A percentile compares a stretch with the other conserved stretches of the same genome.
Evolutionary conservation across 208 protist species (phyloP).

Genomic region (Trypanosoma avium): DNA sequence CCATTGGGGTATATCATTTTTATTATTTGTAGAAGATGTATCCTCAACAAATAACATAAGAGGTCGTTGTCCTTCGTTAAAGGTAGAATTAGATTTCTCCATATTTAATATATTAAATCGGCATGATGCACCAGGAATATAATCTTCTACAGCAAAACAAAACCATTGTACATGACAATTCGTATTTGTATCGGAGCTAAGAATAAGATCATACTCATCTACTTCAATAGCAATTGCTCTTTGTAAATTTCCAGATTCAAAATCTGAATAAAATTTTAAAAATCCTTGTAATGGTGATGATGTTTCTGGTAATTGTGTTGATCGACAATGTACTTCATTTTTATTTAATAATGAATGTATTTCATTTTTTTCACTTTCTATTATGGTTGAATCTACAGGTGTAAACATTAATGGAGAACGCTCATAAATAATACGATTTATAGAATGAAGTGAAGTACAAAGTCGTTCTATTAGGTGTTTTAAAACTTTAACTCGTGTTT

Average conservation of each 20-base stretch:
- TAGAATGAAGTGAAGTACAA: conserved; percentile 23
- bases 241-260: conserved; percentile 95
- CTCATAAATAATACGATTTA: conserved; percentile 40
- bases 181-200: conserved; percentile 94
- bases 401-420: conserved; percentile 28
- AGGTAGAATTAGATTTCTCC: conserved; percentile 92
- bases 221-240: conserved; percentile 82
- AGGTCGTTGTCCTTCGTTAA: conserved; percentile 94
- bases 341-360: too few species aligned
- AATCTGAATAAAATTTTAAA: conserved; percentile 91
- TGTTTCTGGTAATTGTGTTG: too few species aligned
- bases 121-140: conserved; percentile 69
- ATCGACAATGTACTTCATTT: too few species aligned
- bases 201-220: conserved; percentile 94
- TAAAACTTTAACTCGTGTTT: conserved; percentile 43
- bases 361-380: too few species aligned
- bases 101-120: conserved; percentile 98
- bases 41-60: conserved; percentile 80
- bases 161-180: conserved; percentile 97
- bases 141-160: conserved; percentile 89
- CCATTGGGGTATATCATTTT: conserved; percentile 35
- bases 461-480: conserved; percentile 66
- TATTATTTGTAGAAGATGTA: not conserved
- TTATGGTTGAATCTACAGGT: too few species aligned
- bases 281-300: conserved; percentile 5